Evolutionary conservation across 1,284 basidiomycete species (phyloP).

Genomic region (Prillingera fragicola): DNA sequence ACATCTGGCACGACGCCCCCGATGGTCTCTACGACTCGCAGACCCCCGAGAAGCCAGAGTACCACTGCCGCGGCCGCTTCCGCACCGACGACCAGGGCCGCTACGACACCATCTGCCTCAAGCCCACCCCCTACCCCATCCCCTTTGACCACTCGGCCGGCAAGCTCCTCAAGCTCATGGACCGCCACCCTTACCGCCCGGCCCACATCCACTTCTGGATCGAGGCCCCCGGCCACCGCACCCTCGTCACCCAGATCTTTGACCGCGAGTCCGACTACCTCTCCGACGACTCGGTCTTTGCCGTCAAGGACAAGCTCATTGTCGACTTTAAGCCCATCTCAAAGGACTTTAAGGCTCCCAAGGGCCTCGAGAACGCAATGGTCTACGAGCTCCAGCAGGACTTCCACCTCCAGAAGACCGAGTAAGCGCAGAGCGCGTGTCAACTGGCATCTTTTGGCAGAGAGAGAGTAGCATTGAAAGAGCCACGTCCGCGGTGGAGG

Average conservation of each 20-base stretch:
- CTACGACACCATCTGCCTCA: slow-evolving; percentile 38
- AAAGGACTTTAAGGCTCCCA: slow-evolving; percentile 5
- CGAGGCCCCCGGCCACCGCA: slow-evolving; percentile 29
- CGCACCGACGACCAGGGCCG: slow-evolving; percentile 38
- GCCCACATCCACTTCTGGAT: slow-evolving; percentile 46
- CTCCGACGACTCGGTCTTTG: slow-evolving; percentile 47
- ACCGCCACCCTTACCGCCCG: slow-evolving; percentile 44
- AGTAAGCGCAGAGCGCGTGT: too few species aligned
- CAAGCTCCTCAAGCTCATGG: slow-evolving; percentile 40
- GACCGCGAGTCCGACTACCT: slow-evolving; percentile 44
- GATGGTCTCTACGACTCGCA: slow-evolving; percentile 49
- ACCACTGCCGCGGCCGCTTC: slow-evolving; percentile 40
- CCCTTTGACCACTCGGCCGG: slow-evolving; percentile 46
- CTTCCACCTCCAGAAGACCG: slow-evolving; percentile 15
- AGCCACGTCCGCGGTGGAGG: too few species aligned
- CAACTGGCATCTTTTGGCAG: too few species aligned
- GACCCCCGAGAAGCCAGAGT: slow-evolving; percentile 42
- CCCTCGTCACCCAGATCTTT: slow-evolving; percentile 42
- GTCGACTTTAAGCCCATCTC: slow-evolving; percentile 24
- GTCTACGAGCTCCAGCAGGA: slow-evolving; percentile 25
- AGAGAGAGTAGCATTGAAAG: too few species aligned
- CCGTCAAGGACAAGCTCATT: slow-evolving; percentile 39
- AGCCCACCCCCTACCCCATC: slow-evolving; percentile 47
- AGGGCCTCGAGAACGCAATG: slow-evolving; percentile 14
- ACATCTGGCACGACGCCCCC: slow-evolving; percentile 46